Percentiles rank a stretch among this genome's conserved stretches.
Evolutionary conservation across 139 green algal species (phyloP).

Genomic region (Volvox reticuliferus): DNA sequence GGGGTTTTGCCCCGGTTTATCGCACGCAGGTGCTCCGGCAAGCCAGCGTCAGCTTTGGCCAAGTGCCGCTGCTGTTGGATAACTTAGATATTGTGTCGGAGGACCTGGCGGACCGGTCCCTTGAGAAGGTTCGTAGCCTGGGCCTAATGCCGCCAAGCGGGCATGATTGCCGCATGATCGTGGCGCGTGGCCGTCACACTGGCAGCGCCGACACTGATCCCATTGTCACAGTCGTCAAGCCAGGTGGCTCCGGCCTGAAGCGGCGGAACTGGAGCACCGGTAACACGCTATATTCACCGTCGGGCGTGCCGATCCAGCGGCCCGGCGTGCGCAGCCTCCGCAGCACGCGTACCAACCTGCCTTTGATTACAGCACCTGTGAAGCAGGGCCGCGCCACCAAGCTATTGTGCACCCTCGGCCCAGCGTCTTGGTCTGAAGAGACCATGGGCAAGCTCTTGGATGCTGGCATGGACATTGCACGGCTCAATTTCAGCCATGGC

Average conservation of each 20-base stretch:
- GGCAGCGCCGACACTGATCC: slow-evolving; percentile 57
- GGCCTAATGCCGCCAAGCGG: slow-evolving; percentile 73
- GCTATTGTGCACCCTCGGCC: slow-evolving; percentile 79
- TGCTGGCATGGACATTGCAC: slow-evolving; percentile 76
- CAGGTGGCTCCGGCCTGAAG: slow-evolving; percentile 51
- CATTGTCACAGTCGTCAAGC: slow-evolving; percentile 50
- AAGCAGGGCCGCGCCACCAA: slow-evolving; percentile 59
- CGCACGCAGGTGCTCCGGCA: slow-evolving; percentile 59
- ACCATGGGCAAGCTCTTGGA: slow-evolving; percentile 74
- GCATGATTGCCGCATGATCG: slow-evolving; percentile 63
- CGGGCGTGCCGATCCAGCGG: slow-evolving; percentile 55
- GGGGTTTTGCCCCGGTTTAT: not conserved
- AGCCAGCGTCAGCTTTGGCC: slow-evolving; percentile 57
- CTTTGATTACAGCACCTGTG: slow-evolving; percentile 64
- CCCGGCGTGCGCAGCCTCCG: slow-evolving; percentile 60
- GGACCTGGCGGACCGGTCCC: slow-evolving; percentile 34
- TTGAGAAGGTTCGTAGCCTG: slow-evolving; percentile 15
- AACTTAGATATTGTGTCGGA: slow-evolving; percentile 6
- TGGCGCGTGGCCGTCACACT: slow-evolving; percentile 35
- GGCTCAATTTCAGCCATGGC: slow-evolving; percentile 84
- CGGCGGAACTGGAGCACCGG: slow-evolving; percentile 56
- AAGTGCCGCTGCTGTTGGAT: slow-evolving; percentile 59
- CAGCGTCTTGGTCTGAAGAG: slow-evolving; percentile 72
- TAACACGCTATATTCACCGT: slow-evolving; percentile 53
- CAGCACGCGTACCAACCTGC: slow-evolving; percentile 69